Evolutionary conservation across 176 grass and related monocot genomes (phyloP).

Genomic region (Lolium perenne): DNA sequence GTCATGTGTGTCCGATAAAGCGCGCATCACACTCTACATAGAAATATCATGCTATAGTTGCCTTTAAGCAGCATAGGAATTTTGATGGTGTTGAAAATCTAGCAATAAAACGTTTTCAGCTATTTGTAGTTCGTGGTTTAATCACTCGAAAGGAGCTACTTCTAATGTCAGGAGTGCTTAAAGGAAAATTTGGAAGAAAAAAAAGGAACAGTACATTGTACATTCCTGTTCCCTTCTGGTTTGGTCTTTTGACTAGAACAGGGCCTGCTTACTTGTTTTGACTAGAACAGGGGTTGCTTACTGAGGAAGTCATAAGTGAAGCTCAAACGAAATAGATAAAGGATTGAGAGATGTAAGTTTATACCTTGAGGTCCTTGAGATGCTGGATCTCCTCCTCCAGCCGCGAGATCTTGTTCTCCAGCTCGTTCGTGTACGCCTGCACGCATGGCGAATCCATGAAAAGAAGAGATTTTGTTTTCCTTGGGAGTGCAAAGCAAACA

Average conservation of each 20-base stretch:
- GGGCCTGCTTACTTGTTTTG: not conserved
- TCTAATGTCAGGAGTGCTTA: not conserved
- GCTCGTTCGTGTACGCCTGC: slow-evolving; percentile 91
- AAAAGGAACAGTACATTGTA: not conserved
- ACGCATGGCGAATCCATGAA: not conserved
- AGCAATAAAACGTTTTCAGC: not conserved
- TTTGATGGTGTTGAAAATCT: not conserved
- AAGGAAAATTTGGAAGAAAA: not conserved
- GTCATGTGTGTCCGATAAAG: not conserved
- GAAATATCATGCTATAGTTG: not conserved
- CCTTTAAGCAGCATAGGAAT: not conserved
- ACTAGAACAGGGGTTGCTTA: not conserved
- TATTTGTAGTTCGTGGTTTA: not conserved
- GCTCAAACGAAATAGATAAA: slow-evolving; percentile 20
- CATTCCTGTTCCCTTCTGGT: not conserved
- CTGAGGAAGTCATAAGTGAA: not conserved
- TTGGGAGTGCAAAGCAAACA: not conserved
- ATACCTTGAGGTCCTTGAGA: slow-evolving; percentile 66
- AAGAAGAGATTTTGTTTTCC: not conserved
- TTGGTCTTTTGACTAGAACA: not conserved
- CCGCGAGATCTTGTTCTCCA: slow-evolving; percentile 77
- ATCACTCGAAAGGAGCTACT: not conserved
- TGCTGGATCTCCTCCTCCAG: slow-evolving; percentile 77
- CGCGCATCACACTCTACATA: not conserved
- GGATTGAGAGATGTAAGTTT: not conserved